These are phyloP conservation scores for Tephrocybe sp. DNA, from an alignment of 768 basidiomycete species.

Conservation along the genomic window DNA sequence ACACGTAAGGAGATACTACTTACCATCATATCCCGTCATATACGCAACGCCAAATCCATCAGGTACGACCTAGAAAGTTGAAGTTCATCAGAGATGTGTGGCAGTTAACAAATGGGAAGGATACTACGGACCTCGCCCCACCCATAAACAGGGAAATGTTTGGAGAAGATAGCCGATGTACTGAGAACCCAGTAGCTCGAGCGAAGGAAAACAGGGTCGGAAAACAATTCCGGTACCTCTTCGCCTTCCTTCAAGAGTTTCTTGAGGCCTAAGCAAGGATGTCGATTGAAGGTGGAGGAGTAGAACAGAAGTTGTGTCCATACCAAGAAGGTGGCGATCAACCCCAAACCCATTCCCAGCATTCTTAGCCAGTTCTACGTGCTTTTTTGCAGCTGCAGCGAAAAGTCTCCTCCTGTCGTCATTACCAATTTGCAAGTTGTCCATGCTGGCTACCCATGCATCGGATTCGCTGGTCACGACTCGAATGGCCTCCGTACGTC, in stretches of 20 bases:
- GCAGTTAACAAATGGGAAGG: not conserved
- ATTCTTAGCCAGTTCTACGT: slow-evolving; percentile 61
- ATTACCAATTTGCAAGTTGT: slow-evolving; percentile 38
- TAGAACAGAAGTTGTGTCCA: slow-evolving; percentile 14
- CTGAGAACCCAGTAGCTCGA: slow-evolving; percentile 85
- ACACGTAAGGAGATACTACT: slow-evolving; percentile 15
- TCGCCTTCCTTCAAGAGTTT: slow-evolving; percentile 63
- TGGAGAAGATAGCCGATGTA: slow-evolving; percentile 87
- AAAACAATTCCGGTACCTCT: slow-evolving; percentile 64
- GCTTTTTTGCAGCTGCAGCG: slow-evolving; percentile 57
- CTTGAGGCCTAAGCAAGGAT: slow-evolving; percentile 56
- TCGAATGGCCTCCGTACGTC: slow-evolving; percentile 91
- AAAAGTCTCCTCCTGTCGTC: slow-evolving; percentile 54
- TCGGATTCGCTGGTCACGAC: slow-evolving; percentile 77
- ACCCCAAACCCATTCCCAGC: slow-evolving; percentile 72
- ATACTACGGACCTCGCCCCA: slow-evolving; percentile 77
- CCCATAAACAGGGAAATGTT: slow-evolving; percentile 80
- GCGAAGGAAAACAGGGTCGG: slow-evolving; percentile 69
- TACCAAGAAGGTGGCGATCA: slow-evolving; percentile 86
- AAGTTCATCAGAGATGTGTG: not conserved
- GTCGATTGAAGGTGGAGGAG: not conserved
- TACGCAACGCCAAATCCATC: slow-evolving; percentile 95
- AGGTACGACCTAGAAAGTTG: slow-evolving; percentile 62
- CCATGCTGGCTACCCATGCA: slow-evolving; percentile 76
- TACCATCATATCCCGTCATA: slow-evolving; percentile 84